Conservation (phyloP, 2,329 filamentous ascomycete genomes). For the Diaporthe ilicicola region DNA sequence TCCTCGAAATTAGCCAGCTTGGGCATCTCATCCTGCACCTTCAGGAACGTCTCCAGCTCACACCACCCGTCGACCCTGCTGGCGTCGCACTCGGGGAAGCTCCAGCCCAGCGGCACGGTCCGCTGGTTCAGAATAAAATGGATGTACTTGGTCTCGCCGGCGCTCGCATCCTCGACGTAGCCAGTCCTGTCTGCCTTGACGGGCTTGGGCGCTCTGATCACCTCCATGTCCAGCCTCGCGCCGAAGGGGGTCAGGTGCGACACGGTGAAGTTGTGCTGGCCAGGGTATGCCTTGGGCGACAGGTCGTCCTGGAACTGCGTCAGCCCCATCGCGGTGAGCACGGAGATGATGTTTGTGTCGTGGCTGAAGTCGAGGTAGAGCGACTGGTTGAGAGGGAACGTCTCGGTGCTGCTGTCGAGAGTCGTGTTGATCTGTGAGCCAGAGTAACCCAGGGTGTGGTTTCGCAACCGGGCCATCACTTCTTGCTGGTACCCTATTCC, state of each 20-base stretch:
- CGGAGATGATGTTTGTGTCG: conserved; percentile 76
- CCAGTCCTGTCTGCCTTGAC: conserved; percentile 63
- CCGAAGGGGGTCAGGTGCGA: conserved; percentile 76
- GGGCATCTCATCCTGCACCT: conserved; percentile 67
- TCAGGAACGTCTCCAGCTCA: conserved; percentile 73
- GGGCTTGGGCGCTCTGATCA: conserved; percentile 74
- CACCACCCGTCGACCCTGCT: conserved; percentile 79
- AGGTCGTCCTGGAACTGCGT: conserved; percentile 69
- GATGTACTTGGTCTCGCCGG: conserved; percentile 69
- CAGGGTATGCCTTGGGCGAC: conserved; percentile 62
- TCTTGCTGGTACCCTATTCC: conserved; percentile 80
- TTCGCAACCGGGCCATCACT: conserved; percentile 73
- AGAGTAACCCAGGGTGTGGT: conserved; percentile 69
- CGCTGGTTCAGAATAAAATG: conserved; percentile 80
- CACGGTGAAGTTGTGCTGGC: conserved; percentile 69
- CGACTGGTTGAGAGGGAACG: conserved; percentile 77
- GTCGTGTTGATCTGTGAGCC: conserved; percentile 73
- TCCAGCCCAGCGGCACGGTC: conserved; percentile 73
- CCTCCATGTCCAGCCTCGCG: conserved; percentile 76
- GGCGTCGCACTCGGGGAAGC: conserved; percentile 70
- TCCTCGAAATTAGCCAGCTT: conserved; percentile 68
- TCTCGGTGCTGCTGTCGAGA: conserved; percentile 71
- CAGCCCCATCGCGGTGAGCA: conserved; percentile 77
- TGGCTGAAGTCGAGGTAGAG: conserved; percentile 83
- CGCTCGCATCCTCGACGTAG: conserved; percentile 52